These are phyloP conservation scores for Stereocaulon alpinum DNA, from an alignment of 495 filamentous ascomycete species.

Conservation along the genomic window DNA sequence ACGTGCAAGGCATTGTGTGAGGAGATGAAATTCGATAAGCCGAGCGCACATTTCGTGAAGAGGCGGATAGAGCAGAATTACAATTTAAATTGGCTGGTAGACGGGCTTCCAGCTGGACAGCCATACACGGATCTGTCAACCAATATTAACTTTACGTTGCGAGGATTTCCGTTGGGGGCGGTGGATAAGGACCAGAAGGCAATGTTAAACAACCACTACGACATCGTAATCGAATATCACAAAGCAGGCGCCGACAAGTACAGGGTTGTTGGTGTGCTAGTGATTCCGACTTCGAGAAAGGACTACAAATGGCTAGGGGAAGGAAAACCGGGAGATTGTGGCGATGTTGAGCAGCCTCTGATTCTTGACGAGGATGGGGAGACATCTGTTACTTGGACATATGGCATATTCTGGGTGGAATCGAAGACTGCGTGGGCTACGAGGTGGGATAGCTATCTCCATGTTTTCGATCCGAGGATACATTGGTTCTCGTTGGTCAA, in stretches of 20 bases:
- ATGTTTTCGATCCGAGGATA: conserved; percentile 91
- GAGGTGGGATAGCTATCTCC: conserved; percentile 94
- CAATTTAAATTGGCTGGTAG: conserved; percentile 89
- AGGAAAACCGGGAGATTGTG: conserved; percentile 49
- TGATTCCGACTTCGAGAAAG: conserved; percentile 62
- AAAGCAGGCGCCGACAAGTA: conserved; percentile 56
- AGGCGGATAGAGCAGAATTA: conserved; percentile 68
- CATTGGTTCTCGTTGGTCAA: conserved; percentile 98
- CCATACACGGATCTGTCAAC: conserved; percentile 62
- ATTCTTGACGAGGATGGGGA: conserved; percentile 54
- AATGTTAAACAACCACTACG: conserved; percentile 82
- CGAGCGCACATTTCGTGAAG: conserved; percentile 69
- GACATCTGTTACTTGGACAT: conserved; percentile 74
- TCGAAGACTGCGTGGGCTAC: conserved; percentile 86
- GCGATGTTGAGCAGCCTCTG: conserved; percentile 39
- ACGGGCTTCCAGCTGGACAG: conserved; percentile 85
- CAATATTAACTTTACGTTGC: conserved; percentile 65
- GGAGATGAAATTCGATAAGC: conserved; percentile 51
- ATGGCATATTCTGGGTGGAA: conserved; percentile 75
- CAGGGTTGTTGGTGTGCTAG: conserved; percentile 83
- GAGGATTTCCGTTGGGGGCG: conserved; percentile 77
- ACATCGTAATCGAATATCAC: conserved; percentile 92
- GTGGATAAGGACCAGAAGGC: conserved; percentile 44
- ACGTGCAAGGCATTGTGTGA: conserved; percentile 72
- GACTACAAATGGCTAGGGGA: conserved; percentile 46